Evolutionary conservation across 2,329 filamentous ascomycete genomes (phyloP), one percentile per base, ranked within the genome.

Genomic region (Penicillium sp.): DNA sequence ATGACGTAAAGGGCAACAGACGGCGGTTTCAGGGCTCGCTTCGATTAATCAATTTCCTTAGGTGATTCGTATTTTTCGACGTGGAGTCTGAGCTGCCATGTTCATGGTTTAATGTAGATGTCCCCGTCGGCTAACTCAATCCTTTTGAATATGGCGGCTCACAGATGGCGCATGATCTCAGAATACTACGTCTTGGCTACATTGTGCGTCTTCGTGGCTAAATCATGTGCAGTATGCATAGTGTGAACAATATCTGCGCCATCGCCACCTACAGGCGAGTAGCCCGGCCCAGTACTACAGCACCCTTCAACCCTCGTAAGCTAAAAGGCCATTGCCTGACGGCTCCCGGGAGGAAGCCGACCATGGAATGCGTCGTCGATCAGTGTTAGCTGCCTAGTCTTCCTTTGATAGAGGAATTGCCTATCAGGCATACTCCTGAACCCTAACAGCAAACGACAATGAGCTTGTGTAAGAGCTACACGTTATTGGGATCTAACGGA

Each of bases 1-100:
- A 63, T 65, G 61, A 56, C 63, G 63, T 64, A 63, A 60, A 58
- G 52, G 40, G 51, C 57, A 62, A 56, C 44, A 22, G 27, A 24
- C 55, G 39, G 53, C 53, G 54, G 64, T 59, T 59, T 59, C 57
- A 59, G 52, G 46, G 39, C 47, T 35, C 50, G 50, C 50, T 19
- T 39, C 22, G n/a, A 52, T 49, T 49, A 49, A 49, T 49, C 46
- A 49, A 16, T 35, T 46, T 46, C 31, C 14, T 14, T 35, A 19
- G n/a, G 4, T 11, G 44, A 47, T 35, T 46, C 24, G 24, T 46
- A 31, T 35, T 5, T 6, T 35, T 35, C 31, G 31, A 9, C 31
- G 31, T 31, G 31, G 31, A 31, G 31, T 31, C 6, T 31, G 31
- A 31, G 31, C 31, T 31, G 31, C 31, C 9, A 31, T 31, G 9